phyloP scores from a whole-genome alignment of 352 stramenopile species.

The Blastocystis sp. region DNA sequence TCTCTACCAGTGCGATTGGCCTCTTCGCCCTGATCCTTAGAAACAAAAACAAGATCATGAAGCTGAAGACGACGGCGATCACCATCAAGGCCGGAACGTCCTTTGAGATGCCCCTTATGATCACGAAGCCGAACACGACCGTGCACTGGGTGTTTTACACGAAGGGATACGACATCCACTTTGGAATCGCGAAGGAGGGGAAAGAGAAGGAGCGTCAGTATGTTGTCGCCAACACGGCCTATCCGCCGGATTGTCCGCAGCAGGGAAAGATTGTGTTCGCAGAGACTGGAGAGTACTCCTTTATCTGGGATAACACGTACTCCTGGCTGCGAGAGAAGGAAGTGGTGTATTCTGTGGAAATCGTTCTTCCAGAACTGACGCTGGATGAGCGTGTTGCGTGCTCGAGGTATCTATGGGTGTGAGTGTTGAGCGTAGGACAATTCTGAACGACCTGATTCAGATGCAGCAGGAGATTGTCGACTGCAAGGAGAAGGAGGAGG shows the following conservation, averaged over 20 bases:
- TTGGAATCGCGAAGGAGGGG: neutral
- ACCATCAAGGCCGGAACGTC: neutral
- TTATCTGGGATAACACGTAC: slow-evolving; percentile 61
- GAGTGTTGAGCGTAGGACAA: neutral
- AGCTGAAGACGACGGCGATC: slow-evolving; percentile 13
- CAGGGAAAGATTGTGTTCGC: slow-evolving; percentile 20
- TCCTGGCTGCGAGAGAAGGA: slow-evolving; percentile 38
- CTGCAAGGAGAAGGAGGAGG: neutral
- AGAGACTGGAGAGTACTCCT: neutral
- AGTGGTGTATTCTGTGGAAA: slow-evolving; percentile 31
- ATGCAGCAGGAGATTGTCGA: slow-evolving; percentile 26
- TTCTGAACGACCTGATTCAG: slow-evolving; percentile 34
- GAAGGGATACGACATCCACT: slow-evolving; percentile 37
- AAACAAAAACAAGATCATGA: slow-evolving; percentile 26
- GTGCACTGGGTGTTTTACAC: slow-evolving; percentile 25
- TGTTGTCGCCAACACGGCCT: neutral
- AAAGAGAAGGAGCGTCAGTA: neutral
- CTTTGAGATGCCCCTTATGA: slow-evolving; percentile 36
- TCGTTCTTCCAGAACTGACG: neutral
- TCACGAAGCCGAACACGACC: slow-evolving; percentile 18
- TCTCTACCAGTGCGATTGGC: neutral
- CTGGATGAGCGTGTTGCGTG: neutral
- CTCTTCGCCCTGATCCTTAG: neutral
- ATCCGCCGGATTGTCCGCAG: neutral
- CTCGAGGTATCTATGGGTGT: neutral